Percentiles rank a stretch among this genome's conserved stretches.
phyloP scores from a whole-genome alignment of 345 rosid genomes.

The Hibiscus mutabilis region DNA sequence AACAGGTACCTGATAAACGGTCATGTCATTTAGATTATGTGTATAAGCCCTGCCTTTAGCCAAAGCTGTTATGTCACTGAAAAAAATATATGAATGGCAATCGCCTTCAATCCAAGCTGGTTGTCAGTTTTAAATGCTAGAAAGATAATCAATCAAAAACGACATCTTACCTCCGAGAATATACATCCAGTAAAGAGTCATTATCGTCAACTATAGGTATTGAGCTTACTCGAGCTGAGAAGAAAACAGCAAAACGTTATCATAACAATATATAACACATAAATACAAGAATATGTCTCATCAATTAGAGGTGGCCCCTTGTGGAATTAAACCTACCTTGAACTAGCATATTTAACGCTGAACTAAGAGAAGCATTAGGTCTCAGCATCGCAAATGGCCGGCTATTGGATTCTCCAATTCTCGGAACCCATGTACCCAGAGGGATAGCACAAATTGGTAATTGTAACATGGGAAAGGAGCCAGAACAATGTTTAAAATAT shows the following conservation, averaged over 20 bases:
- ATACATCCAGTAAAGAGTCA: conserved; percentile 57
- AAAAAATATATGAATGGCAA: neutral
- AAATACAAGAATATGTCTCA: neutral
- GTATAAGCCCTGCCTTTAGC: conserved; percentile 58
- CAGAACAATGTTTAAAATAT: conserved; percentile 42
- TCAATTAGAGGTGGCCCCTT: neutral
- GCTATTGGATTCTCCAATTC: conserved; percentile 39
- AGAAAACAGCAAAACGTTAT: conserved; percentile 4
- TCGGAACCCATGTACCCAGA: conserved; percentile 52
- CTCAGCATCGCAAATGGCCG: conserved; percentile 55
- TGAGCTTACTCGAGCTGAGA: conserved; percentile 56
- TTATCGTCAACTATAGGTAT: conserved; percentile 66
- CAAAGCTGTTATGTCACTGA: conserved; percentile 71
- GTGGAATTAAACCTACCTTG: conserved; percentile 36
- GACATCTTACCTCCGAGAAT: conserved; percentile 53
- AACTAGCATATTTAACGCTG: conserved; percentile 55
- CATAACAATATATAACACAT: too few relatives aligned
- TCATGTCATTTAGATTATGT: conserved; percentile 48
- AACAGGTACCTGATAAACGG: conserved; percentile 40
- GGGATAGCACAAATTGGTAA: conserved; percentile 42
- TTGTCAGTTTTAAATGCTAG: neutral
- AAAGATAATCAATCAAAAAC: conserved; percentile 1
- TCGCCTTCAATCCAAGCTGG: conserved; percentile 5
- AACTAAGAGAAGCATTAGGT: conserved; percentile 53
- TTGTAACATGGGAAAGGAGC: conserved; percentile 41